Base-by-base conservation (phyloP, 305 asterid genomes). In the Petunia hybrid region DNA sequence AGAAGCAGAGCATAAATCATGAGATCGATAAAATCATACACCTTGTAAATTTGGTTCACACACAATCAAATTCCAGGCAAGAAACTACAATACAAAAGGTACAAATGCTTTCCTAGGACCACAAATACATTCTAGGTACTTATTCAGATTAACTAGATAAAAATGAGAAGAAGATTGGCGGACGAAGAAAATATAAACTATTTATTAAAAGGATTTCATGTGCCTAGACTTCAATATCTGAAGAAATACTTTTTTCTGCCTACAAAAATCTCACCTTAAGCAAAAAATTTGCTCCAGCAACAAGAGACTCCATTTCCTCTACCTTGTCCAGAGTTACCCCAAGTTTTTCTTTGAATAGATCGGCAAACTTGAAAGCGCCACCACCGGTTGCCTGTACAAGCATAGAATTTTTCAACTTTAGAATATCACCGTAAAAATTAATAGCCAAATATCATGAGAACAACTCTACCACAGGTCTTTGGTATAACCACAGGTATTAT, bases 321-420 rank as follows among this genome's bases (percentile, higher is more conserved):
- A 90, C 99, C 90, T 95, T 97, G 87, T 97, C 99, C 76, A 97
- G 86, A 65, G 87, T 83, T 86, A 92, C 86, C 71, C 94, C 97
- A 82, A 95, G 99, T 87, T 92, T 92, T 84, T 92, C 97, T 87
- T 90, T 93, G 85, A 97, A 93, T 56, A 97, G 77, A 88, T 95
- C 94, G 6, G 97, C 91, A 87, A 91, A 95, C 83, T 92, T 97
- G 84, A 91, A 97, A 46, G 99, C 99, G 80, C 99, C 99, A 46
- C 99, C 99, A 86, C 99, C 99, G 82, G 99, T 97, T 86, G 99
- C 99, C 99, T 97, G 91, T 87, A 88, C 56, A 78, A 84, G 76
- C 62, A 84, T 43, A 31, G 38, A 67, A 83, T 41, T 51, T 40
- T 31, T 68, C 69, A 65, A 38, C 12, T 74, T 53, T 36, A 74